Evolutionary conservation across 2,329 filamentous ascomycete species (phyloP).

Genomic region (Sarocladiaceae sp.): DNA sequence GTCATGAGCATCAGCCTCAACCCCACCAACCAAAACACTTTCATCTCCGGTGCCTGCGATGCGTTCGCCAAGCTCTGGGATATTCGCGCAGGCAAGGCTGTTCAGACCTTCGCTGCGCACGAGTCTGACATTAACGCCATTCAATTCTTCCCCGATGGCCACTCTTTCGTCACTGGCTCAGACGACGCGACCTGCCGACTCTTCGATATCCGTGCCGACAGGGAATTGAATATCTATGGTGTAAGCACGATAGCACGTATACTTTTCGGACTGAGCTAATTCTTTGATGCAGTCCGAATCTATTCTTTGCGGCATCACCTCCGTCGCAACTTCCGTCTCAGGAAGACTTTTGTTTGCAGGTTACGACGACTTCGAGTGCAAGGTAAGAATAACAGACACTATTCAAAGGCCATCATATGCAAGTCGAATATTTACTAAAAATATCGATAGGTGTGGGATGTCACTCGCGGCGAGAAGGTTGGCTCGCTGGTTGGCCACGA

Average conservation of each 20-base stretch:
- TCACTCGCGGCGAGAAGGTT: constrained; percentile 93
- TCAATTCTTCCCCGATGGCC: constrained; percentile 98
- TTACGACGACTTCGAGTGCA: constrained; percentile 99
- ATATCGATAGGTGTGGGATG: constrained; percentile 82
- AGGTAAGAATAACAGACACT: constrained; percentile 56
- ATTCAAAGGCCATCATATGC: neutral
- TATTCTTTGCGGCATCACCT: constrained; percentile 96
- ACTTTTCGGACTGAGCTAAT: neutral
- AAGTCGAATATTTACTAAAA: constrained; percentile 12
- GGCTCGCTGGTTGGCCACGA: constrained; percentile 96
- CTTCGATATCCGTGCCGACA: constrained; percentile 95
- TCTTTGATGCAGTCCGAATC: constrained; percentile 71
- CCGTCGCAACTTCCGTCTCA: constrained; percentile 95
- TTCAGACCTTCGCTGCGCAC: constrained; percentile 97
- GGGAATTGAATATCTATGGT: constrained; percentile 66
- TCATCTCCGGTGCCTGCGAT: constrained; percentile 98
- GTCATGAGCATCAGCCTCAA: constrained; percentile 99
- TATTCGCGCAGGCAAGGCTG: constrained; percentile 95
- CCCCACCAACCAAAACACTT: constrained; percentile 97
- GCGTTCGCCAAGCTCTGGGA: constrained; percentile 99
- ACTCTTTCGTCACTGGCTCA: constrained; percentile 96
- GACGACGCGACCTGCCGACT: constrained; percentile 96
- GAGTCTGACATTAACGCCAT: constrained; percentile 99
- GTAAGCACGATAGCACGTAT: constrained; percentile 37
- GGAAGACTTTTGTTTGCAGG: constrained; percentile 92